phyloP scores from a whole-genome alignment of 176 grass and related monocot species.

The Aegilops sharonensis region DNA sequence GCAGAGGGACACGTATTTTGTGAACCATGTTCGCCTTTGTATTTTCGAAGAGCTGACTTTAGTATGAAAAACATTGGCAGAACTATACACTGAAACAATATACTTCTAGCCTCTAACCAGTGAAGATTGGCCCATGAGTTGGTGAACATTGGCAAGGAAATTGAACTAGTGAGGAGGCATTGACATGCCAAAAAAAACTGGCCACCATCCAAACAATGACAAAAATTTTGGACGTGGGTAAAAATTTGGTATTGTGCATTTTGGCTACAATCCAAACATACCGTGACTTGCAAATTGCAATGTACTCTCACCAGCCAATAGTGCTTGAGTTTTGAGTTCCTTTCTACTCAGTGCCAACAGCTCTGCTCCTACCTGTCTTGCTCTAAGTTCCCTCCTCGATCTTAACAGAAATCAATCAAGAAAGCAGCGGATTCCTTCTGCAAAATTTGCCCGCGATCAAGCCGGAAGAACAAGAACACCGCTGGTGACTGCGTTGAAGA shows the following conservation, averaged over 20 bases:
- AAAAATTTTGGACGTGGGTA: background rate
- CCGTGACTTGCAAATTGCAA: background rate
- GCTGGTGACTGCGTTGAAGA: slow-evolving; percentile 52
- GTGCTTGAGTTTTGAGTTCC: background rate
- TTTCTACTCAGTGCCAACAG: background rate
- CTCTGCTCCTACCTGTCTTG: background rate
- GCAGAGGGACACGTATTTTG: background rate
- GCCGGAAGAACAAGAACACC: slow-evolving; percentile 16
- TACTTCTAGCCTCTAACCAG: background rate
- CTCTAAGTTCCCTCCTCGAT: background rate
- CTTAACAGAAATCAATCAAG: background rate
- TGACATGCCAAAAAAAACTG: background rate
- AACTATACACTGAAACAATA: background rate
- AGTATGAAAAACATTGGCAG: background rate
- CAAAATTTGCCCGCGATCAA: background rate
- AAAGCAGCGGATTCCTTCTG: background rate
- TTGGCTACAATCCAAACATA: background rate
- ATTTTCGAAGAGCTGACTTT: too few relatives aligned
- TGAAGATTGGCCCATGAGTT: background rate
- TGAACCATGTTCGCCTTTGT: too few relatives aligned
- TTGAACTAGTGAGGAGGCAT: background rate
- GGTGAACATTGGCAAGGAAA: background rate
- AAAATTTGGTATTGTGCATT: background rate
- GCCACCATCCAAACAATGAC: background rate
- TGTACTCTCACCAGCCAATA: background rate